Conservation (phyloP, 805 yeast genomes). For the Starmerella potacharoeniae region DNA sequence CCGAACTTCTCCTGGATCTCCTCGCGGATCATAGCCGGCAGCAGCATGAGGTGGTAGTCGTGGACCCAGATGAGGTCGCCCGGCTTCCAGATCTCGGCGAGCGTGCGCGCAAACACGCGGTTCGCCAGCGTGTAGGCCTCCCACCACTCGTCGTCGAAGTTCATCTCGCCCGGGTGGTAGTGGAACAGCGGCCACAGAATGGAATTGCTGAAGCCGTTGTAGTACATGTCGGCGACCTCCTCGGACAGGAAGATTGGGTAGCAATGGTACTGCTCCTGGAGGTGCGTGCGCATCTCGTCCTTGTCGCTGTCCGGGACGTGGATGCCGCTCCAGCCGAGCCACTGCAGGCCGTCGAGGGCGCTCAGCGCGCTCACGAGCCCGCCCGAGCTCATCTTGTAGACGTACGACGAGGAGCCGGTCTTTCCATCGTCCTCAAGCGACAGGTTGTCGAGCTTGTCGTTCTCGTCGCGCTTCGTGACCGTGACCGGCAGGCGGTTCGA, state of each 20-base stretch:
- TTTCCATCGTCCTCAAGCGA: constrained; percentile 5
- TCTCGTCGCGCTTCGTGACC: constrained; percentile 34
- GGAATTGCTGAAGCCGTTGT: constrained; percentile 90
- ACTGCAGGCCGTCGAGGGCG: constrained; percentile 64
- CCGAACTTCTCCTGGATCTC: constrained; percentile 35
- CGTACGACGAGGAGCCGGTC: constrained; percentile 34
- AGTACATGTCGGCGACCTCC: constrained; percentile 87
- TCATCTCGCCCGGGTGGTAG: constrained; percentile 98
- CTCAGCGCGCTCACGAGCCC: constrained; percentile 94
- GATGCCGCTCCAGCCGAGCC: constrained; percentile 96
- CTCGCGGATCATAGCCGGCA: constrained; percentile 76
- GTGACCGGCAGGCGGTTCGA: constrained; percentile 85
- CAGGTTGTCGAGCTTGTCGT: not conserved
- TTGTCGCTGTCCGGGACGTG: constrained; percentile 74
- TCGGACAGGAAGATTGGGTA: constrained; percentile 82
- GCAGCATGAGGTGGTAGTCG: constrained; percentile 91
- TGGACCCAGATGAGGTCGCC: constrained; percentile 95
- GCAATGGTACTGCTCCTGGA: constrained; percentile 70
- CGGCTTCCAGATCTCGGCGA: constrained; percentile 59
- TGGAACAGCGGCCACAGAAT: constrained; percentile 97
- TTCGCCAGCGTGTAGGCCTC: constrained; percentile 94
- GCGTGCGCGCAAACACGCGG: constrained; percentile 60
- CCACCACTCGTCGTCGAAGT: constrained; percentile 96
- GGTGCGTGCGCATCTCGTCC: constrained; percentile 53
- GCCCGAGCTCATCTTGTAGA: constrained; percentile 89